Evolutionary conservation across 2,329 filamentous ascomycete species (phyloP).

Genomic region (Fusarium verticillioides): DNA sequence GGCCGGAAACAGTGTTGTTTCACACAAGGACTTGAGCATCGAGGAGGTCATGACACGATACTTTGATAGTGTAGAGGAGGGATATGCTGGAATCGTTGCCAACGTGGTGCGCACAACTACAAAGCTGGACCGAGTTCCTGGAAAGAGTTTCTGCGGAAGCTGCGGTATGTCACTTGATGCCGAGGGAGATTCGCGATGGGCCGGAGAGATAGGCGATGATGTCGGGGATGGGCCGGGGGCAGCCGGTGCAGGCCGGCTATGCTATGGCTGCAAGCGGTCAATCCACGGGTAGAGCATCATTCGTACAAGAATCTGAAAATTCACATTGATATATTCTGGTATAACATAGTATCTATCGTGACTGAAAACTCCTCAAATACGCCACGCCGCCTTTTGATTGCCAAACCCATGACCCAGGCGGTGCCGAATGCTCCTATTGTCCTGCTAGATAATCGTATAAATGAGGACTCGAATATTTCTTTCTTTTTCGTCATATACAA

Average conservation of each 20-base stretch:
- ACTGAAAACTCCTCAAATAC: conserved; percentile 41
- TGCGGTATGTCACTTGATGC: conserved; percentile 76
- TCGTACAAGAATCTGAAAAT: conserved; percentile 19
- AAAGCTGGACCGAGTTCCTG: conserved; percentile 71
- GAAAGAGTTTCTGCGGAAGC: conserved; percentile 66
- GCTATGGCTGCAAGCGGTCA: conserved; percentile 80
- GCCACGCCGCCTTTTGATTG: conserved; percentile 42
- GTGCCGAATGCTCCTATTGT: conserved; percentile 34
- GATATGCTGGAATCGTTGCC: conserved; percentile 90
- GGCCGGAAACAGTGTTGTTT: conserved; percentile 59
- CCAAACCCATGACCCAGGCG: conserved; percentile 38
- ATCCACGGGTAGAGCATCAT: conserved; percentile 57
- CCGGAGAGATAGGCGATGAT: conserved; percentile 67
- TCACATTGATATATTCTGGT: conserved; percentile 16
- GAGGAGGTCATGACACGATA: conserved; percentile 91
- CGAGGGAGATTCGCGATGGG: conserved; percentile 71
- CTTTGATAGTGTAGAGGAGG: conserved; percentile 81
- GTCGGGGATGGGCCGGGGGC: conserved; percentile 35
- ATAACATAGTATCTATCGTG: conserved; percentile 26
- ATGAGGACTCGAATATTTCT: conserved; percentile 15
- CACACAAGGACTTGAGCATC: conserved; percentile 84
- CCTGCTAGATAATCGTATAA: conserved; percentile 26
- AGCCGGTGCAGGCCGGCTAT: conserved; percentile 56
- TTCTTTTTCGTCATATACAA: conserved; percentile 27
- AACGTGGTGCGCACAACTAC: conserved; percentile 95